Base-by-base conservation (phyloP, 306 rosid genomes). In the Abrus precatorius region DNA sequence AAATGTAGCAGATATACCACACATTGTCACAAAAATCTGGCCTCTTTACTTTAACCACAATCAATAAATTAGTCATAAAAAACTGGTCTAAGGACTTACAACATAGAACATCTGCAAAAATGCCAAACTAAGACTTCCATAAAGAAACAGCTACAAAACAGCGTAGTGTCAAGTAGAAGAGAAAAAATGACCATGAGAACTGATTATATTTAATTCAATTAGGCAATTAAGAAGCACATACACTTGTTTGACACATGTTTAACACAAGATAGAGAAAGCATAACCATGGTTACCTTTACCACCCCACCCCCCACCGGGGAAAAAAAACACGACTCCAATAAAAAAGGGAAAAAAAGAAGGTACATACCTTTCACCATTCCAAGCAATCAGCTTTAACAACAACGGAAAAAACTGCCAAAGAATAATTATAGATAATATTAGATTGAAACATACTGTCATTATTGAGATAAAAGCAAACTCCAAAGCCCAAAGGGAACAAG, bases 321-420 rank as follows among this genome's bases (percentile, higher is more conserved):
- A 55, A 5, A 1, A 7, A 44, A 52, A 66, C 66, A 1, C 28
- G 13, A 34, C 36, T 43, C 52, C 3, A 54, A 53, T 28, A 38
- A 45, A 3, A 44, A 20, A 11, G 28, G 48, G 10, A 13, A 12
- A 13, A 29, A 12, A 33, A 14, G 50, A 48, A 50, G 64, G 33
- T 75, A 76, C 87, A 83, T 81, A 95, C 98, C 88, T 92, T 84
- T 93, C 94, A 55, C 93, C 96, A 84, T 95, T 89, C 99, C 98
- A 95, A 12, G 94, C 97, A 43, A 93, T 88, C 91, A 95, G 86
- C 90, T 95, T 95, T 76, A 95, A 88, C 87, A 95, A 68, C 90
- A 95, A 84, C 8, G 99, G 99, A 89, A 89, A 95, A 85, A 95
- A 95, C 99, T 95, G 95, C 89, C 89, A 40, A 74, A 79, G 64